phyloP scores from a whole-genome alignment of 2,329 filamentous ascomycete genomes.

The Epichloe hybrida region DNA sequence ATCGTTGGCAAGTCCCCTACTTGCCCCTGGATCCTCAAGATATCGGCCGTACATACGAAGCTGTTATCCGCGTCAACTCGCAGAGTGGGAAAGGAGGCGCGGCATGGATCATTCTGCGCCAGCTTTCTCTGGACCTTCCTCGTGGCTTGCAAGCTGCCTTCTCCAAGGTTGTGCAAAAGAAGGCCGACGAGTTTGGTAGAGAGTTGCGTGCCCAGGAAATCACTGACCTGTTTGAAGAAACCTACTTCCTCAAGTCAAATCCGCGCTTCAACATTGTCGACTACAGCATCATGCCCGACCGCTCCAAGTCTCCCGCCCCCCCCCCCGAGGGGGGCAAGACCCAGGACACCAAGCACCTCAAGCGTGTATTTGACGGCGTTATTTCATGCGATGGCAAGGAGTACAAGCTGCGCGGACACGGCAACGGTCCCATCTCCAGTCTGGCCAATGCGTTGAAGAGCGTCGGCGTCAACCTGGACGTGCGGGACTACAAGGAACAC shows the following conservation, averaged over 20 bases:
- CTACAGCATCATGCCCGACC: conserved; percentile 80
- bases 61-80: conserved; percentile 94
- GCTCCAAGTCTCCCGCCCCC: conserved; percentile 58
- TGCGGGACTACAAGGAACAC: conserved; percentile 93
- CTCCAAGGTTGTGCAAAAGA: conserved; percentile 70
- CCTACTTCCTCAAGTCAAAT: conserved; percentile 74
- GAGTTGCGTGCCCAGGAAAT: conserved; percentile 80
- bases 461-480: conserved; percentile 76
- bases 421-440: conserved; percentile 83
- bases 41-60: conserved; percentile 94
- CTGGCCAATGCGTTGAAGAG: conserved; percentile 67
- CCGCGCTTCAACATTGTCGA: conserved; percentile 78
- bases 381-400: conserved; percentile 71
- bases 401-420: conserved; percentile 63
- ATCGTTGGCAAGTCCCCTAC: conserved; percentile 76
- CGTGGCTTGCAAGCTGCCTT: conserved; percentile 88
- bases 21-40: conserved; percentile 86
- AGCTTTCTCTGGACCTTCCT: conserved; percentile 82
- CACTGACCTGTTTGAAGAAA: conserved; percentile 71
- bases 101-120: conserved; percentile 84
- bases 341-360: conserved; percentile 63
- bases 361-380: conserved; percentile 73
- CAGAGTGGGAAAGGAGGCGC: conserved; percentile 90
- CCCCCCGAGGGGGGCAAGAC: conserved; percentile 54
- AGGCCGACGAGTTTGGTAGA: conserved; percentile 66